Percentiles rank a stretch among this genome's conserved stretches.
Conservation (phyloP, 2,329 filamentous ascomycete genomes). For the Sclerotinia sclerotiorum region DNA sequence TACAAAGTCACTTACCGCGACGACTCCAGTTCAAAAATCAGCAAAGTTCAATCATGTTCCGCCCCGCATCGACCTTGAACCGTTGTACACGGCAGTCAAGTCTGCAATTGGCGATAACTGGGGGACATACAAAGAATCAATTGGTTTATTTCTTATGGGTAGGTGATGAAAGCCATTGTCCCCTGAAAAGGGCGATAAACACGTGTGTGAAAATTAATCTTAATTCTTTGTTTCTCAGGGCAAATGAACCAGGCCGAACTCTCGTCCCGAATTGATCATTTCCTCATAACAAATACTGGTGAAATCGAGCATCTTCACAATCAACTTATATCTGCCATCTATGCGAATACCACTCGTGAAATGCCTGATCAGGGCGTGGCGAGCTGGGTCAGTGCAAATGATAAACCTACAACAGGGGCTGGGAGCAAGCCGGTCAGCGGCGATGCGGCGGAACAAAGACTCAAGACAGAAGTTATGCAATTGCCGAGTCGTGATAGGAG, state of each 20-base stretch:
- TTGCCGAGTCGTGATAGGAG: constrained; percentile 64
- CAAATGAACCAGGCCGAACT: constrained; percentile 63
- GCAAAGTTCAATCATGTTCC: constrained; percentile 63
- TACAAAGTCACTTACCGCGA: constrained; percentile 58
- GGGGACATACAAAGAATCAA: constrained; percentile 62
- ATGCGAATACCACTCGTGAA: constrained; percentile 68
- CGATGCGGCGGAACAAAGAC: constrained; percentile 62
- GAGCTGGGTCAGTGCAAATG: constrained; percentile 70
- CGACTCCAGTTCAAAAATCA: constrained; percentile 48
- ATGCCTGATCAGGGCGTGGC: constrained; percentile 67
- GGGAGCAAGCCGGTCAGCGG: constrained; percentile 63
- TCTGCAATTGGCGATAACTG: constrained; percentile 62
- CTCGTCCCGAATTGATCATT: constrained; percentile 58
- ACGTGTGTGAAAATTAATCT: constrained; percentile 26
- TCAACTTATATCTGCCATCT: constrained; percentile 65
- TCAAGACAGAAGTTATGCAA: constrained; percentile 71
- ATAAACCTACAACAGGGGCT: constrained; percentile 59
- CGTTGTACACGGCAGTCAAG: constrained; percentile 63
- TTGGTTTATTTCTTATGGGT: constrained; percentile 64
- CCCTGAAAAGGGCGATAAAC: background rate
- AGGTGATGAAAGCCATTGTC: constrained; percentile 31
- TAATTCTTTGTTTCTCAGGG: constrained; percentile 47
- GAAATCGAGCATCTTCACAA: constrained; percentile 66
- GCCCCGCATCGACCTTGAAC: constrained; percentile 66
- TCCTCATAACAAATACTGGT: constrained; percentile 52